Evolutionary conservation across 345 rosid species (phyloP), one percentile per base, ranked within the genome.

Genomic region (Xanthoceras sorbifolium): DNA sequence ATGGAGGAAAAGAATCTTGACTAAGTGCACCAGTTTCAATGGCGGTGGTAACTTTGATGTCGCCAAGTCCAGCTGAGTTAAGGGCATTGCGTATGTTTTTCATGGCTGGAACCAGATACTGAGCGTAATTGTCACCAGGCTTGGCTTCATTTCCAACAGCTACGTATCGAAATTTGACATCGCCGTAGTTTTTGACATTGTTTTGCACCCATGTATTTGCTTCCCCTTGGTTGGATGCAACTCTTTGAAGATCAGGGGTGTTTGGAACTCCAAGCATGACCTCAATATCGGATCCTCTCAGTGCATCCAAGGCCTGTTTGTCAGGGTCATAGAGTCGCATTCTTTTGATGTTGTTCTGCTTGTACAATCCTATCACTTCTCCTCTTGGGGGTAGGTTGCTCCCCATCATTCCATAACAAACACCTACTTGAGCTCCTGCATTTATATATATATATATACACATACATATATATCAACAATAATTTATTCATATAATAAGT

Each of bases 351-450:
- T 79, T 82, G 15, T 77, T 72, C 38, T 87, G 84, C n/a, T 65
- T 82, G 87, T 38, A 93, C 10, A 91, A 86, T 3, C 76, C 80
- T 59, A 91, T 78, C 1, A 87, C 90, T 52, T 88, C 90, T n/a
- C 78, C 34, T 6, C 76, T 59, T 38, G 90, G 55, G 38, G 94
- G 93, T 1, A 91, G 32, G 78, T 86, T 83, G 78, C 86, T 69
- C 9, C 93, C 93, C 0, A 2, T 0, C 87, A 76, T 87, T 34
- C 96, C 96, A 69, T 93, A 91, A 72, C 94, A 91, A 59, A 89
- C 92, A 67, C 98, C 96, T 29, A 87, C 82, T 74, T 91, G 89
- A 11, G 86, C 91, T 71, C 26, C 89, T 88, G 82, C 80, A 69
- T 65, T 20, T 17, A 17, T 20, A 67, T 34, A 9, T 26, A 64